Evolutionary conservation across 768 basidiomycete genomes (phyloP).

Genomic region (Austroboletus eburneus): DNA sequence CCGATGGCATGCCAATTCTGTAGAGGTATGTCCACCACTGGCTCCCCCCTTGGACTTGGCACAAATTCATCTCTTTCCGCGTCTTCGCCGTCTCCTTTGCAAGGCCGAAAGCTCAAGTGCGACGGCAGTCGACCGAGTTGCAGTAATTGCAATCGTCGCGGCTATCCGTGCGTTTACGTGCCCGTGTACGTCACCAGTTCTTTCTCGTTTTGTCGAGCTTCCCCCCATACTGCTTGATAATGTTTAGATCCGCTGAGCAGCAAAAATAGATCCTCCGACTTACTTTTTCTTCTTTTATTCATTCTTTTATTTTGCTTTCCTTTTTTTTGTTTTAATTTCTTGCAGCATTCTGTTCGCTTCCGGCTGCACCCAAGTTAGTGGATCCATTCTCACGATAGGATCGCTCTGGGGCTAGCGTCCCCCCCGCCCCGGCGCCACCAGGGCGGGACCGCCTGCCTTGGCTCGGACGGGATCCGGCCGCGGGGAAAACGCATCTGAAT

Average conservation of each 20-base stretch:
- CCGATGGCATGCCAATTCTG: conserved; percentile 77
- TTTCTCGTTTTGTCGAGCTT: conserved; percentile 4
- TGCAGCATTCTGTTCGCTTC: conserved; percentile 21
- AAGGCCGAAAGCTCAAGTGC: conserved; percentile 72
- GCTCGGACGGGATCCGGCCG: conserved; percentile 9
- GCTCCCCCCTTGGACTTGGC: neutral
- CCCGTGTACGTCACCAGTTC: conserved; percentile 53
- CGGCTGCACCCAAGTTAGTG: conserved; percentile 11
- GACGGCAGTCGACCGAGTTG: conserved; percentile 63
- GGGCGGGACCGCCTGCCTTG: conserved; percentile 2
- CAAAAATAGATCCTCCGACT: conserved; percentile 27
- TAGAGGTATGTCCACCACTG: conserved; percentile 40
- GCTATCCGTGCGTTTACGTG: conserved; percentile 53
- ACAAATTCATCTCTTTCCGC: neutral
- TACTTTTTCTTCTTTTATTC: neutral
- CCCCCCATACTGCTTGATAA: neutral
- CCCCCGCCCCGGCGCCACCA: too few relatives aligned
- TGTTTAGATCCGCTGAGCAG: conserved; percentile 24
- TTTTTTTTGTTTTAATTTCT: conserved; percentile 1
- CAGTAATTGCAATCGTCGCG: conserved; percentile 59
- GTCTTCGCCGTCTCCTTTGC: neutral
- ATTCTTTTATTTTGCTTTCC: neutral
- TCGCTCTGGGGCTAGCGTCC: conserved; percentile 12
- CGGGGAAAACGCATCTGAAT: neutral
- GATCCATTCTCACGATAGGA: conserved; percentile 21